Evolutionary conservation across 2,329 filamentous ascomycete genomes (phyloP), one percentile per base, ranked within the genome.

Genomic region (Lasiodiplodia theobromae): DNA sequence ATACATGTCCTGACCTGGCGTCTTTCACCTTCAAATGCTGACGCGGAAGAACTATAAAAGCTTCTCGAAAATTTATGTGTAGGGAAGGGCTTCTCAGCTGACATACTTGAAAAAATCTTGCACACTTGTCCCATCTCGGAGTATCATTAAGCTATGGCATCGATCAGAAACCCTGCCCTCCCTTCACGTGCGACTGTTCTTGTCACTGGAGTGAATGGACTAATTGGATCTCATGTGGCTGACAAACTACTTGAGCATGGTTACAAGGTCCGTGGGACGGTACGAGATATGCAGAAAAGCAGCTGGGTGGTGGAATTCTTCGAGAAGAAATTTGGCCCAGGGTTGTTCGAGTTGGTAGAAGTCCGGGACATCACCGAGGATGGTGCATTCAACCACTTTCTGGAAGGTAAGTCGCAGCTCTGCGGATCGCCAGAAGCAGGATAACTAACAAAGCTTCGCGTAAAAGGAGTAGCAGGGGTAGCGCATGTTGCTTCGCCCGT

Each of bases 401-500:
- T 78, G 3, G 67, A 77, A 72, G 75, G 76, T 47, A 40, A 23
- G 62, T 60, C 21, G 38, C 21, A 40, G 10, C 44, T 23, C 25
- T 66, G 2, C 40, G 18, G 21, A 52, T 52, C 3, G 49, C 4
- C 23, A 34, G 21, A 8, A 38, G n/a, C 2, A 47, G 18, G n/a
- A 38, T 18, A 31, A 31, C 44, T 7, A 16, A 47, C 6, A 47
- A 2, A n/a, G 31, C 31, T 34, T 52, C 25, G 6, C 11, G 21
- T 4, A 23, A 54, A 49, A 52, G 60, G 31, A 23, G 60, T 40
- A 12, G 16, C 65, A 14, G 53, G 28, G 12, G 54, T 67, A 25
- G 28, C 6, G 16, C 11, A 31, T 78, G 79, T 80, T 25, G 77
- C 78, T n/a, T 74, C 77, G 1, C 82, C 81, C 5, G 77, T 86